Evolutionary conservation across 495 filamentous ascomycete genomes (phyloP).

Genomic region (Acidiella bohemica): DNA sequence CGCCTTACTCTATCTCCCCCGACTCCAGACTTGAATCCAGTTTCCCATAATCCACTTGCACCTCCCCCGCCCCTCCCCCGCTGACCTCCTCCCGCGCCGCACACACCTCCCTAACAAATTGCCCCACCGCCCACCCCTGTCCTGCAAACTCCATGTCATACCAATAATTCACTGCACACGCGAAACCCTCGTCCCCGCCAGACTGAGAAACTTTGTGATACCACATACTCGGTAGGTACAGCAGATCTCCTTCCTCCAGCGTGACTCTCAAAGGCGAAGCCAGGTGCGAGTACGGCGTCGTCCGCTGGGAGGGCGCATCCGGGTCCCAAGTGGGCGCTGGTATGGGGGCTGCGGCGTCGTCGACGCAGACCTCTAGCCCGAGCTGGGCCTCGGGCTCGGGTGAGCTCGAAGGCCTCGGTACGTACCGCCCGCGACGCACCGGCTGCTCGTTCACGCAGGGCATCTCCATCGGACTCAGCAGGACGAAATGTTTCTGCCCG

Average conservation of each 20-base stretch:
- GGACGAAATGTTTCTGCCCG: slow-evolving; percentile 54
- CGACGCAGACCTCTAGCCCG: slow-evolving; percentile 24
- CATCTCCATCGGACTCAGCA: slow-evolving; percentile 51
- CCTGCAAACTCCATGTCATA: slow-evolving; percentile 33
- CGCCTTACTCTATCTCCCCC: no score
- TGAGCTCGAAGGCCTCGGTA: background rate
- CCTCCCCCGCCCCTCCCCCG: background rate
- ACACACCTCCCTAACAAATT: slow-evolving; percentile 12
- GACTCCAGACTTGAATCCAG: no score
- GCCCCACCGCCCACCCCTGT: slow-evolving; percentile 17
- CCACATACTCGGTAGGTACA: slow-evolving; percentile 63
- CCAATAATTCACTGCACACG: slow-evolving; percentile 70
- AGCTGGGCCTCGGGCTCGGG: slow-evolving; percentile 8
- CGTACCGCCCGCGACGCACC: slow-evolving; percentile 41
- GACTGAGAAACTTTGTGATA: slow-evolving; percentile 62
- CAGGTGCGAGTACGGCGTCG: slow-evolving; percentile 42
- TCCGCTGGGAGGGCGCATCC: slow-evolving; percentile 35
- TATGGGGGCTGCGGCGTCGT: slow-evolving; percentile 30
- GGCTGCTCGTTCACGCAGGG: slow-evolving; percentile 47
- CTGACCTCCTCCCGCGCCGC: background rate
- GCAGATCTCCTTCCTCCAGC: slow-evolving; percentile 56
- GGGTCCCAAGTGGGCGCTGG: slow-evolving; percentile 64
- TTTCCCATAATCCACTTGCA: no score
- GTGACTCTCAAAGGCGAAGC: slow-evolving; percentile 45
- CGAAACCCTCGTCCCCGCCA: slow-evolving; percentile 48